Evolutionary conservation across 1,284 basidiomycete genomes (phyloP), one percentile per base, ranked within the genome.

Genomic region (Puccinia coronata): DNA sequence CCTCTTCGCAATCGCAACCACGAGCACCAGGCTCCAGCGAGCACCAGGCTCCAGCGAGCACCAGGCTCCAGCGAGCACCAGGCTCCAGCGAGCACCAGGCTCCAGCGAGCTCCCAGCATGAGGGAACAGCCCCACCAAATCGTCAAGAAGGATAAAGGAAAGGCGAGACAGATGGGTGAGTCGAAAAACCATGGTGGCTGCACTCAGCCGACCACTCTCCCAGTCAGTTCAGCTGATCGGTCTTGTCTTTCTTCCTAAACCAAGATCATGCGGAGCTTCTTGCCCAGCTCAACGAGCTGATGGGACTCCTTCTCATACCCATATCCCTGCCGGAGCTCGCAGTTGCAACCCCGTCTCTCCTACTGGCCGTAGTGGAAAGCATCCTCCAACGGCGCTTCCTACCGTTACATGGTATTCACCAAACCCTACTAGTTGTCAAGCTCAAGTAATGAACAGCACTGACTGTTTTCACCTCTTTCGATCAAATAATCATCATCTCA

Each of bases 311-410:
- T n/a, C 65, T 43, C 20, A 78, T 78, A 31, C 76, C 76, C 12
- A 78, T 78, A 28, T 55, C 61, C 28, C 23, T 78, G 43, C 39
- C 76, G 23, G 51, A 78, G 2, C 31, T 78, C 23, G 43, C 76
- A 14, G 51, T 78, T 20, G 65, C 51, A 39, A 78, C 76, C 0
- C 65, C 76, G 6, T 78, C 76, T 70, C 53, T 78, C 25, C 31
- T 78, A 25, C n/a, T 78, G 53, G 76, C 76, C 8, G 53, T 78
- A 12, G 23, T 70, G 12, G 76, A 78, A 78, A 69, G 63, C 51
- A 69, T 78, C 6, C 65, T 78, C 25, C 43, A 78, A 67, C 43
- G 76, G 14, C 61, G 76, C 28, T 78, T 78, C 43, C 57, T 78
- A 43, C 25, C 61, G 5, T 70, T 69, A 39, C 41, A 78, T 70